Percentiles rank a stretch among this genome's conserved stretches.
Evolutionary conservation across 2,329 filamentous ascomycete genomes (phyloP).

Genomic region (Diaporthe citrichinensis): DNA sequence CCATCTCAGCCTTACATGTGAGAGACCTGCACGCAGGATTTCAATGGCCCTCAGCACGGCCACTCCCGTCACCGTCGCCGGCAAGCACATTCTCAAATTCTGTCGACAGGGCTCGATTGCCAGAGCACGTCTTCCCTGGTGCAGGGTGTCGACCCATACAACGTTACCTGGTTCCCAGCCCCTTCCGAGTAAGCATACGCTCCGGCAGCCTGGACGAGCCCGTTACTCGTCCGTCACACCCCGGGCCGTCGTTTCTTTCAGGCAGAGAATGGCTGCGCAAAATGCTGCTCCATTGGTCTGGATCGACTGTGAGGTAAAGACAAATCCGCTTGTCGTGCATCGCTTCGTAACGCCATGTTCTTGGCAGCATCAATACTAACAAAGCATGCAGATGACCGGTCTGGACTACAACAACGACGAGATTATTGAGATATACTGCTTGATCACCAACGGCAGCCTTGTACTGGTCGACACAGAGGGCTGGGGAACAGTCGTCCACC

Average conservation of each 20-base stretch:
- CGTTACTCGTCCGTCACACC: background rate
- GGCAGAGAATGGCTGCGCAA: conserved; percentile 31
- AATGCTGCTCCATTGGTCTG: conserved; percentile 79
- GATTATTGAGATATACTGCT: conserved; percentile 93
- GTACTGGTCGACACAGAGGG: conserved; percentile 81
- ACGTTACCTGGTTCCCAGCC: conserved; percentile 34
- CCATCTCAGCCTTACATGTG: background rate
- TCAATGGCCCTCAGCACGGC: conserved; percentile 15
- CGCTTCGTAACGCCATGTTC: background rate
- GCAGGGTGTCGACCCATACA: conserved; percentile 28
- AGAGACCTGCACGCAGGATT: background rate
- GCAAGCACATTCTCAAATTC: conserved; percentile 11
- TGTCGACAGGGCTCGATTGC: background rate
- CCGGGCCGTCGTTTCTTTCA: background rate
- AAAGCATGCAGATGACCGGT: conserved; percentile 85
- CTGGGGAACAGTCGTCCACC: conserved; percentile 86
- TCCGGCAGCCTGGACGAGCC: background rate
- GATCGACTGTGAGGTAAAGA: conserved; percentile 78
- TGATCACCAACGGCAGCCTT: conserved; percentile 87
- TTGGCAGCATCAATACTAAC: conserved; percentile 29
- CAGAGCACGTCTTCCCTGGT: conserved; percentile 21
- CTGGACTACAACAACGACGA: conserved; percentile 83
- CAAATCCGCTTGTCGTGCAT: background rate
- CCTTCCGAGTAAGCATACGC: conserved; percentile 3
- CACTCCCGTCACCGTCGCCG: conserved; percentile 2